A percentile compares a stretch with the other conserved stretches of the same genome.
These are phyloP conservation scores for Vitis riparia DNA, from an alignment of 164 flowering plant genomes.

Conservation along the genomic window DNA sequence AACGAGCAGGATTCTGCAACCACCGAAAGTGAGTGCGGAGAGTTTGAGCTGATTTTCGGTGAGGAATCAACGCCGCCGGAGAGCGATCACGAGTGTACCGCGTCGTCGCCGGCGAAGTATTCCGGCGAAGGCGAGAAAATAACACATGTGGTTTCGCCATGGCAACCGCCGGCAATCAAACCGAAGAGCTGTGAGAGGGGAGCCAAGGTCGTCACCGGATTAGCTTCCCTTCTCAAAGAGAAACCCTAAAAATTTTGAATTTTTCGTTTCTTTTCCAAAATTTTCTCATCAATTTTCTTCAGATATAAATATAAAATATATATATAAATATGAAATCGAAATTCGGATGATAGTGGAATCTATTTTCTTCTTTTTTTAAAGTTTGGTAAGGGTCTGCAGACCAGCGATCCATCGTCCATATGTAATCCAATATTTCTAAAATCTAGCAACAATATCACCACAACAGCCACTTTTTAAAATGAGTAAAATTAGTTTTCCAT, in stretches of 20 bases:
- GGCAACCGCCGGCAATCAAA: constrained; percentile 70
- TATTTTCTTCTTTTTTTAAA: background rate
- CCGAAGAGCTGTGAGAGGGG: constrained; percentile 49
- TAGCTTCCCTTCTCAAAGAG: constrained; percentile 68
- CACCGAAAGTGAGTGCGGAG: constrained; percentile 28
- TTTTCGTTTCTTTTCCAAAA: constrained; percentile 9
- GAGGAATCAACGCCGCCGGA: constrained; percentile 25
- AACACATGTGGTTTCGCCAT: constrained; percentile 18
- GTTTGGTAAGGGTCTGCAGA: background rate
- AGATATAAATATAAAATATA: constrained; percentile 13
- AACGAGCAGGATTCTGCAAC: background rate
- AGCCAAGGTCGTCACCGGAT: constrained; percentile 61
- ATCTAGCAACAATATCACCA: too few relatives aligned
- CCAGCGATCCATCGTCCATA: too few relatives aligned
- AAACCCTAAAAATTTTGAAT: constrained; percentile 44
- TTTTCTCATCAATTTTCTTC: background rate
- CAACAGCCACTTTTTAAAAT: too few relatives aligned
- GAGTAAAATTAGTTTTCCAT: too few relatives aligned
- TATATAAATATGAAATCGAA: constrained; percentile 5
- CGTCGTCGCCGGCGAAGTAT: constrained; percentile 9
- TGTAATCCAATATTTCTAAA: too few relatives aligned
- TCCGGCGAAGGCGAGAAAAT: constrained; percentile 17
- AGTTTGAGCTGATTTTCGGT: constrained; percentile 46
- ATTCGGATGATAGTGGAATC: constrained; percentile 15
- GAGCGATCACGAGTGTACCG: background rate